phyloP scores from a whole-genome alignment of 495 filamentous ascomycete species.

The Penicillium paradoxum region DNA sequence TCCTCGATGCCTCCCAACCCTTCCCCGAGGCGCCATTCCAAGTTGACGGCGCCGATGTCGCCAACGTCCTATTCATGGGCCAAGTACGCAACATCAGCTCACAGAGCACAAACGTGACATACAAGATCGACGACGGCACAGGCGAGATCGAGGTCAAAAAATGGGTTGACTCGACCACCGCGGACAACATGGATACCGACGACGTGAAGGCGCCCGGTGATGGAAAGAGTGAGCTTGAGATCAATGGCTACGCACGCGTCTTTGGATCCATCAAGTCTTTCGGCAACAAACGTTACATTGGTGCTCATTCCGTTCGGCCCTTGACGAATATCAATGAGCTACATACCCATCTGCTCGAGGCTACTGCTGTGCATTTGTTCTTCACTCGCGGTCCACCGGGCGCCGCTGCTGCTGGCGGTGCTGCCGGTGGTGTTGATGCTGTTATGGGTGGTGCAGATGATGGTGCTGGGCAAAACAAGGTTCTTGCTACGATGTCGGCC shows the following conservation, averaged over 20 bases:
- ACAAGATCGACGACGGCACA: slow-evolving; percentile 92
- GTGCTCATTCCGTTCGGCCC: slow-evolving; percentile 72
- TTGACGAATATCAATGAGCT: slow-evolving; percentile 86
- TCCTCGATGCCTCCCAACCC: slow-evolving; percentile 70
- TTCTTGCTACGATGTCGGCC: slow-evolving; percentile 46
- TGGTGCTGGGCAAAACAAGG: slow-evolving; percentile 19
- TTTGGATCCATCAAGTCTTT: slow-evolving; percentile 74
- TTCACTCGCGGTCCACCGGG: slow-evolving; percentile 70
- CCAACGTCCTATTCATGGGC: slow-evolving; percentile 70
- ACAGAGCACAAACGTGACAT: slow-evolving; percentile 88
- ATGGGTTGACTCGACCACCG: slow-evolving; percentile 66
- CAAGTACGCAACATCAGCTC: slow-evolving; percentile 80
- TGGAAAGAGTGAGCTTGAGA: slow-evolving; percentile 46
- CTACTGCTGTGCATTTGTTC: slow-evolving; percentile 78
- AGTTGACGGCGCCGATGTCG: slow-evolving; percentile 67
- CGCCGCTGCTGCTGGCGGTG: slow-evolving; percentile 25
- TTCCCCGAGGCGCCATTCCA: slow-evolving; percentile 70
- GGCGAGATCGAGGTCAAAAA: slow-evolving; percentile 88
- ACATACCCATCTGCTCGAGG: slow-evolving; percentile 82
- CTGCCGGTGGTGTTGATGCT: slow-evolving; percentile 30
- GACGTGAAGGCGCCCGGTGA: slow-evolving; percentile 27
- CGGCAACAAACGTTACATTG: slow-evolving; percentile 72
- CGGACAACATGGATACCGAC: slow-evolving; percentile 47
- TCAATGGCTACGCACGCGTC: slow-evolving; percentile 76
- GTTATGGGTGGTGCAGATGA: slow-evolving; percentile 40